Percentiles rank a stretch among this genome's conserved stretches.
phyloP scores from a whole-genome alignment of 83 land plant species.

The Picea engelmannii region DNA sequence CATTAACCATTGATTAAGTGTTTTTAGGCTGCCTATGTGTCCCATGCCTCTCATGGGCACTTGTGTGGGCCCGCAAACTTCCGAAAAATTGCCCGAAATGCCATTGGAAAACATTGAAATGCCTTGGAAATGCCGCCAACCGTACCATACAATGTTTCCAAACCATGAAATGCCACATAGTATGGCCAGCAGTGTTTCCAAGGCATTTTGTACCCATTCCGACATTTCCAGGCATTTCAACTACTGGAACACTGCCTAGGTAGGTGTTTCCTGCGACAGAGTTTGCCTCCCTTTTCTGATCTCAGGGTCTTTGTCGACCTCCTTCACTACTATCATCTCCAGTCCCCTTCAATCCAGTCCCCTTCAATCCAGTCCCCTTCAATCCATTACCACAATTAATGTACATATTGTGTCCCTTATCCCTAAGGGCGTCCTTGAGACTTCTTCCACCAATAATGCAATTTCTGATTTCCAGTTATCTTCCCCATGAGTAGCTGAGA shows the following conservation, averaged over 20 bases:
- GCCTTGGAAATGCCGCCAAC: too few species aligned
- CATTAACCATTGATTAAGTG: too few species aligned
- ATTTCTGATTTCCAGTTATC: background rate
- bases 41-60: too few species aligned
- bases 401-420: background rate
- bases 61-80: too few species aligned
- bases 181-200: background rate
- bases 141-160: too few species aligned
- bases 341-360: background rate
- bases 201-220: too few species aligned
- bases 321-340: background rate
- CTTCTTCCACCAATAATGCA: background rate
- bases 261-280: too few species aligned
- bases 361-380: background rate
- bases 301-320: background rate
- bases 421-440: background rate
- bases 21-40: too few species aligned
- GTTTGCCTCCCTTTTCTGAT: background rate
- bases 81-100: too few species aligned
- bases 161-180: background rate
- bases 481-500: background rate
- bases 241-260: too few species aligned
- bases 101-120: too few species aligned
- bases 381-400: slow-evolving; percentile 2
- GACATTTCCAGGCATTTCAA: too few species aligned